These are phyloP conservation scores for Chlamydomonas schloesseri DNA, from an alignment of 139 green algal genomes.

Conservation along the genomic window DNA sequence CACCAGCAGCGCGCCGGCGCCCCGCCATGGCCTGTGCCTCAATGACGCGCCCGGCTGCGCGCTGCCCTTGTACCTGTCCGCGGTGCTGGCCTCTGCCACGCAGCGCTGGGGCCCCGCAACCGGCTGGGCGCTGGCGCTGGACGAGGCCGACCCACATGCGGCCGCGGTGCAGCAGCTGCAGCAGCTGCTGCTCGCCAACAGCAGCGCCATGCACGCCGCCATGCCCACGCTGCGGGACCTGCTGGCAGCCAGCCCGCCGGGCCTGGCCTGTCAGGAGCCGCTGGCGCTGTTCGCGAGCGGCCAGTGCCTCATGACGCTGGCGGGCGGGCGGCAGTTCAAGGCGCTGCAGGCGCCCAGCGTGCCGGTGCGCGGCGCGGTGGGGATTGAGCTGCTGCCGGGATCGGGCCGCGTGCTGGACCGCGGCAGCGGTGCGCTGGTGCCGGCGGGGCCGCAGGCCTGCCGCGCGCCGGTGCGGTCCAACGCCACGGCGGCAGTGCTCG, in stretches of 20 bases:
- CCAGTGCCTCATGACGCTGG: slow-evolving; percentile 20
- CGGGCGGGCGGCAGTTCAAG: slow-evolving; percentile 12
- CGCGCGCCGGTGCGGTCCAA: background rate
- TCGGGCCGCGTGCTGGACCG: background rate
- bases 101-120: slow-evolving; percentile 5
- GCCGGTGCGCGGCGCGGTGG: background rate
- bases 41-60: background rate
- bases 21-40: slow-evolving; percentile 21
- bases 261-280: slow-evolving; percentile 1
- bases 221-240: background rate
- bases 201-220: background rate
- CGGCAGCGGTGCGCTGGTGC: background rate
- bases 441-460: background rate
- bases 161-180: too few species aligned
- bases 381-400: slow-evolving; percentile 7
- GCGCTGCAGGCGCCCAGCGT: background rate
- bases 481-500: background rate
- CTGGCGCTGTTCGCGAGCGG: background rate
- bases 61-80: background rate
- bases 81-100: slow-evolving; percentile 15
- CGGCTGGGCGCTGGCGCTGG: slow-evolving; percentile 7
- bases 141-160: background rate
- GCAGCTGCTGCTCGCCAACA: slow-evolving; percentile 36
- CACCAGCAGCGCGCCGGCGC: background rate
- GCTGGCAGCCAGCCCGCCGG: background rate